phyloP scores from a whole-genome alignment of 257 asterid genomes.

The Capsicum rhomboideum region DNA sequence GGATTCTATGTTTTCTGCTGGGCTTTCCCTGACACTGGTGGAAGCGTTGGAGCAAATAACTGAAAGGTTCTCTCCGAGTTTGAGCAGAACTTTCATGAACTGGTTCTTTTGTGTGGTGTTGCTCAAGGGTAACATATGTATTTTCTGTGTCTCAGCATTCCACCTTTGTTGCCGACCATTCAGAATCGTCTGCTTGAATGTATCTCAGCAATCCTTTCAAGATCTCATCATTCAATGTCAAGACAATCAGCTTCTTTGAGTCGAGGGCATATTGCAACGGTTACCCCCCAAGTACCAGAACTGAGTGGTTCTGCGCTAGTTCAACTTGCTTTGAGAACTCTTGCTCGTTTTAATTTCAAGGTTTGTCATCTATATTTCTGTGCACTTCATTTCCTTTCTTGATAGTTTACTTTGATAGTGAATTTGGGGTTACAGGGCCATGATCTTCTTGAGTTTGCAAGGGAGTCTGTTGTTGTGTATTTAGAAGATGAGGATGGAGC shows the following conservation, averaged over 20 bases:
- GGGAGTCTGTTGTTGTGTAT: constrained; percentile 82
- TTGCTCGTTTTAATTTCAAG: constrained; percentile 82
- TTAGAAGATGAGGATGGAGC: constrained; percentile 95
- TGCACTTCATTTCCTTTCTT: neutral
- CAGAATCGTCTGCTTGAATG: constrained; percentile 86
- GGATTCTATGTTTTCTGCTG: constrained; percentile 95
- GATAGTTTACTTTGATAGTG: neutral
- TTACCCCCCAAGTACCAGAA: constrained; percentile 66
- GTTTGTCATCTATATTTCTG: constrained; percentile 26
- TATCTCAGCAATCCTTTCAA: constrained; percentile 78
- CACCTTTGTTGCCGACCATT: constrained; percentile 78
- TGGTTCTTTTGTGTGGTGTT: constrained; percentile 4
- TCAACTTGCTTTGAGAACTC: constrained; percentile 93
- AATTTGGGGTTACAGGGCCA: constrained; percentile 56
- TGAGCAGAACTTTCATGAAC: constrained; percentile 1
- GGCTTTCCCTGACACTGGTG: constrained; percentile 71
- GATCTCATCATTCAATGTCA: constrained; percentile 62
- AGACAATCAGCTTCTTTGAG: constrained; percentile 44
- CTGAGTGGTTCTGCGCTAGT: constrained; percentile 82
- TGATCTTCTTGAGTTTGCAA: constrained; percentile 94
- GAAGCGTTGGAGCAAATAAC: constrained; percentile 85
- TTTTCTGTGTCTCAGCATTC: constrained; percentile 57
- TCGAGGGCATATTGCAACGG: constrained; percentile 54
- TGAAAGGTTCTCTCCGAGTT: constrained; percentile 39
- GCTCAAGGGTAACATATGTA: constrained; percentile 13